A percentile compares a stretch with the other conserved stretches of the same genome.
phyloP scores from a whole-genome alignment of 108 stramenopile genomes.

The Pseudonitzschia pungens region DNA sequence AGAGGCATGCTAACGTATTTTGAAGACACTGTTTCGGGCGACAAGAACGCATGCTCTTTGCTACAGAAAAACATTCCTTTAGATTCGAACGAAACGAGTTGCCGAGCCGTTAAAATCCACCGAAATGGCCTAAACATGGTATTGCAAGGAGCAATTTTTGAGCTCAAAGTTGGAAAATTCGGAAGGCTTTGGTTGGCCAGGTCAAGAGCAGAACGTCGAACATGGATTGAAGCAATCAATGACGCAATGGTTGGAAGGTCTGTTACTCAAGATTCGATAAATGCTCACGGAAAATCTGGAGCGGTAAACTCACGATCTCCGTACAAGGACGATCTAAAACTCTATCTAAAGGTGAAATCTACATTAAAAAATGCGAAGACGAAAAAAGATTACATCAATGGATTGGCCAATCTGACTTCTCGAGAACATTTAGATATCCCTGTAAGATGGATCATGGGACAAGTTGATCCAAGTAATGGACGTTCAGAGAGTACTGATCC shows the following conservation, averaged over 20 bases:
- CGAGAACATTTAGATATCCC: constrained; percentile 58
- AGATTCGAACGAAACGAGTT: constrained; percentile 49
- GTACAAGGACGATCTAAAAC: constrained; percentile 54
- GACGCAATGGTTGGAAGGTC: constrained; percentile 80
- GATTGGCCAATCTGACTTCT: constrained; percentile 33
- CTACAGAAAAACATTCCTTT: constrained; percentile 68
- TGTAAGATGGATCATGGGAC: constrained; percentile 76
- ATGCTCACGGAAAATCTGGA: constrained; percentile 36
- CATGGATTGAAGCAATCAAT: constrained; percentile 80
- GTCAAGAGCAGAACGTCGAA: constrained; percentile 61
- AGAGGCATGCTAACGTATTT: constrained; percentile 77
- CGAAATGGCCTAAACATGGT: constrained; percentile 41
- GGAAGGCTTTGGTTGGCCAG: constrained; percentile 78
- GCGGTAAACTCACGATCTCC: constrained; percentile 54
- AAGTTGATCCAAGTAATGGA: constrained; percentile 38
- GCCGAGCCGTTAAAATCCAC: constrained; percentile 71
- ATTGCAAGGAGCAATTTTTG: constrained; percentile 56
- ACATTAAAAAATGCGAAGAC: constrained; percentile 46
- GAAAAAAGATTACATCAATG: constrained; percentile 59
- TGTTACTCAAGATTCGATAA: constrained; percentile 54
- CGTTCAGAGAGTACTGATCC: constrained; percentile 6
- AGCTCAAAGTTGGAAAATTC: constrained; percentile 40
- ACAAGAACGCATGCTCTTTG: constrained; percentile 35
- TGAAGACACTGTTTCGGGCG: constrained; percentile 44
- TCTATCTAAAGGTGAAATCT: constrained; percentile 55